Percentiles rank a stretch among this genome's conserved stretches.
phyloP scores from a whole-genome alignment of 2,329 filamentous ascomycete genomes.

The Fusarium austroafricanum region DNA sequence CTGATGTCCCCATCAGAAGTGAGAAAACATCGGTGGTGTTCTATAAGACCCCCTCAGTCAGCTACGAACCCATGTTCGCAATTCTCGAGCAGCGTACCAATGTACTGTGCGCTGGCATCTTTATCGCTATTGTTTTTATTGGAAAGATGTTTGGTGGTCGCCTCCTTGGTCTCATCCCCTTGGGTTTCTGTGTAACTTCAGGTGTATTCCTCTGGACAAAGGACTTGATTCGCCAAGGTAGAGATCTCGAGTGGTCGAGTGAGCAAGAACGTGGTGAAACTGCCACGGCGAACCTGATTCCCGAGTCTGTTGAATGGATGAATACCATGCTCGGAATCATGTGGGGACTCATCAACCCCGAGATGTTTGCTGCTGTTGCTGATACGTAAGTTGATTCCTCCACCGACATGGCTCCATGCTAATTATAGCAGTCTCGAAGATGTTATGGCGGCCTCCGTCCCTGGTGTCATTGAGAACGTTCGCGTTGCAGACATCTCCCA shows the following conservation, averaged over 20 bases:
- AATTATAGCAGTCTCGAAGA: slow-evolving; percentile 63
- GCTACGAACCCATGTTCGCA: slow-evolving; percentile 88
- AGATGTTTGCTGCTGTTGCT: slow-evolving; percentile 93
- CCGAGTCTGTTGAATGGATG: slow-evolving; percentile 96
- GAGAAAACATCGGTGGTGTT: slow-evolving; percentile 98
- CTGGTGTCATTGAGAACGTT: slow-evolving; percentile 91
- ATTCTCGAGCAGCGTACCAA: slow-evolving; percentile 80
- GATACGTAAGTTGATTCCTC: slow-evolving; percentile 68
- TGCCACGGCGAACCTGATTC: slow-evolving; percentile 88
- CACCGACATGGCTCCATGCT: background rate
- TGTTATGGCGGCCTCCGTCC: slow-evolving; percentile 96
- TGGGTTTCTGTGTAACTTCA: slow-evolving; percentile 77
- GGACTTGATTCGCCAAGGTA: slow-evolving; percentile 83
- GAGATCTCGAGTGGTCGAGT: slow-evolving; percentile 87
- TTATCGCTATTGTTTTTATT: slow-evolving; percentile 78
- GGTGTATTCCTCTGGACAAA: slow-evolving; percentile 92
- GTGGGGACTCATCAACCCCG: slow-evolving; percentile 93
- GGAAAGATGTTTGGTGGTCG: slow-evolving; percentile 84
- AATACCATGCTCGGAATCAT: slow-evolving; percentile 86
- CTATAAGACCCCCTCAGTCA: slow-evolving; percentile 90
- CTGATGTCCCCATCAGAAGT: slow-evolving; percentile 93
- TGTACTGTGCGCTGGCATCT: slow-evolving; percentile 75
- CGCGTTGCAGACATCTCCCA: slow-evolving; percentile 95
- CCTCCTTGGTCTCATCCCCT: slow-evolving; percentile 79
- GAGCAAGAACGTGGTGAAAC: slow-evolving; percentile 87